Evolutionary conservation across 176 grass and related monocot genomes (phyloP).

Genomic region (Canna indica): DNA sequence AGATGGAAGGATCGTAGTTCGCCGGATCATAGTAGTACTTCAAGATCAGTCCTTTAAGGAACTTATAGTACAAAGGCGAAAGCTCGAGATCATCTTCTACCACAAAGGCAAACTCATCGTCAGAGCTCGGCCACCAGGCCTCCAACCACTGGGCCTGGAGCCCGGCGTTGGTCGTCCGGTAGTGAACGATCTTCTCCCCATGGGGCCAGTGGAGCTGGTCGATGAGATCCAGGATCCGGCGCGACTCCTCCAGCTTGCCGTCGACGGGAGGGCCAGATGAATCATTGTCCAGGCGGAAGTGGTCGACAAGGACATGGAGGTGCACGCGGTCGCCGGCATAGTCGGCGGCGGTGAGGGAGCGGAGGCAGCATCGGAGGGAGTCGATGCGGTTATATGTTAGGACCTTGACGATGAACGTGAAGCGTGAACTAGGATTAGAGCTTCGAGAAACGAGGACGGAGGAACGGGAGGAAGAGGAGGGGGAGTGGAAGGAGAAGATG

Average conservation of each 20-base stretch:
- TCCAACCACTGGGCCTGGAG: constrained; percentile 96
- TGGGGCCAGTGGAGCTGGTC: constrained; percentile 51
- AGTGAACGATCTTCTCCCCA: constrained; percentile 66
- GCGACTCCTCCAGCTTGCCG: constrained; percentile 32
- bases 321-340: constrained; percentile 66
- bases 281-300: constrained; percentile 33
- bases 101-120: constrained; percentile 89
- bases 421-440: constrained; percentile 20
- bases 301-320: constrained; percentile 74
- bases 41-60: constrained; percentile 59
- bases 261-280: neutral
- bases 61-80: constrained; percentile 66
- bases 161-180: constrained; percentile 53
- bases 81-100: constrained; percentile 95
- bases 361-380: constrained; percentile 68
- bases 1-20: constrained; percentile 69
- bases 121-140: constrained; percentile 86
- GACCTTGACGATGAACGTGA: constrained; percentile 67
- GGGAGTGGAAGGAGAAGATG: constrained; percentile 27
- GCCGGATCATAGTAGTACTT: constrained; percentile 68
- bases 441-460: neutral
- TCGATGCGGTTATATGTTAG: constrained; percentile 67
- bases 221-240: constrained; percentile 47
- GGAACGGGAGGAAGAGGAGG: constrained; percentile 25
- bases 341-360: constrained; percentile 60